Percentiles rank a stretch among this genome's conserved stretches.
These are phyloP conservation scores for Singerocomus rubriflavus DNA, from an alignment of 1,284 basidiomycete genomes.

Conservation along the genomic window DNA sequence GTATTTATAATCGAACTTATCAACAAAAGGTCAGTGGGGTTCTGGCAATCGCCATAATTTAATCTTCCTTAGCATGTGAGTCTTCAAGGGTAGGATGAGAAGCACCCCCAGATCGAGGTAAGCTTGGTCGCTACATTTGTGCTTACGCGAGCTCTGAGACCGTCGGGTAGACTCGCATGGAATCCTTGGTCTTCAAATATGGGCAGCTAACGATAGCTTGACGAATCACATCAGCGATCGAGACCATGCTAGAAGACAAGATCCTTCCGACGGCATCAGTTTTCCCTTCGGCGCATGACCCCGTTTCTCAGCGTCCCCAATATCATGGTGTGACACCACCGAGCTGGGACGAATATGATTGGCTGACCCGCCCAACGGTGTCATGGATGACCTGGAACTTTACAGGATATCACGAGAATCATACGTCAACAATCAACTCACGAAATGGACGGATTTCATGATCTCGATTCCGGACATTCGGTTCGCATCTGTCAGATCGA, in stretches of 20 bases:
- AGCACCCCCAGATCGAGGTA: background rate
- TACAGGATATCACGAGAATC: background rate
- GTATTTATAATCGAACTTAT: background rate
- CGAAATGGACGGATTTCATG: background rate
- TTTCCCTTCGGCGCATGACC: background rate
- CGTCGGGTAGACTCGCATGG: background rate
- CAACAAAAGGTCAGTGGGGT: background rate
- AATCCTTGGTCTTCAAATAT: background rate
- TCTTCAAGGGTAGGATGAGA: background rate
- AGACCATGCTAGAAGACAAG: constrained; percentile 7
- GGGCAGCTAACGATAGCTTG: background rate
- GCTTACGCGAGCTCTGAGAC: background rate
- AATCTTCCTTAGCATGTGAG: background rate
- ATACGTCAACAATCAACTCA: background rate
- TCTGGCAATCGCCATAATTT: background rate
- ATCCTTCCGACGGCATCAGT: constrained; percentile 23
- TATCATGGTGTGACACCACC: constrained; percentile 1
- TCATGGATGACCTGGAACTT: background rate
- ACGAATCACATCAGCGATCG: background rate
- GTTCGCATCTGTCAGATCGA: background rate
- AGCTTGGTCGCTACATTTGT: background rate
- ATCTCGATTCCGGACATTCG: constrained; percentile 1
- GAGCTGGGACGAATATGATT: background rate
- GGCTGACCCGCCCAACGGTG: background rate
- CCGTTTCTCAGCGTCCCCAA: background rate